Percentiles rank a stretch among this genome's conserved stretches.
Conservation (phyloP, 768 basidiomycete species). For the Suillus clintonianus region DNA sequence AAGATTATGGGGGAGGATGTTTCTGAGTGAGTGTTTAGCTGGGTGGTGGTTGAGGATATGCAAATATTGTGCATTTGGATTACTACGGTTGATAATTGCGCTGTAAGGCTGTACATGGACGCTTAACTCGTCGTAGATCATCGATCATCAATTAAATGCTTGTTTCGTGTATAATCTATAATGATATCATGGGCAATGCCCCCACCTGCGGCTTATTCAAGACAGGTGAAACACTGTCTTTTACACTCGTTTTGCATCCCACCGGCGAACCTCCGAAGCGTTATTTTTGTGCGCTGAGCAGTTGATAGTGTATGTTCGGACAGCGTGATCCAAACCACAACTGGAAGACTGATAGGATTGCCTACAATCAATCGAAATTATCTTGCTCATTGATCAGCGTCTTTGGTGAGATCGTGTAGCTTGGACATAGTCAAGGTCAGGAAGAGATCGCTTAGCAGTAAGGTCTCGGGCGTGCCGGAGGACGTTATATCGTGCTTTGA, state of each 20-base stretch:
- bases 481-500: no score
- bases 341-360: not conserved
- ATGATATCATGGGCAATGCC: not conserved
- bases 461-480: no score
- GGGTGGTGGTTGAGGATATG: not conserved
- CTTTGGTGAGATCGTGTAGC: no score
- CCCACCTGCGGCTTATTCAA: not conserved
- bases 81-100: not conserved
- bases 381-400: no score
- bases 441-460: no score
- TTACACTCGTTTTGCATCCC: no score
- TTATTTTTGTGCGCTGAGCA: not conserved
- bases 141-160: not conserved
- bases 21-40: conserved; percentile 10
- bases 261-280: no score
- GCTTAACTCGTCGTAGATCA: not conserved
- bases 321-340: no score
- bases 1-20: conserved; percentile 59
- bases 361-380: no score
- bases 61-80: not conserved
- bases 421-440: no score
- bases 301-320: not conserved
- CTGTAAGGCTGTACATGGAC: not conserved
- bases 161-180: not conserved
- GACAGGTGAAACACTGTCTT: no score